Conservation (phyloP, 2,329 filamentous ascomycete species). For the Phialocephala subalpina region DNA sequence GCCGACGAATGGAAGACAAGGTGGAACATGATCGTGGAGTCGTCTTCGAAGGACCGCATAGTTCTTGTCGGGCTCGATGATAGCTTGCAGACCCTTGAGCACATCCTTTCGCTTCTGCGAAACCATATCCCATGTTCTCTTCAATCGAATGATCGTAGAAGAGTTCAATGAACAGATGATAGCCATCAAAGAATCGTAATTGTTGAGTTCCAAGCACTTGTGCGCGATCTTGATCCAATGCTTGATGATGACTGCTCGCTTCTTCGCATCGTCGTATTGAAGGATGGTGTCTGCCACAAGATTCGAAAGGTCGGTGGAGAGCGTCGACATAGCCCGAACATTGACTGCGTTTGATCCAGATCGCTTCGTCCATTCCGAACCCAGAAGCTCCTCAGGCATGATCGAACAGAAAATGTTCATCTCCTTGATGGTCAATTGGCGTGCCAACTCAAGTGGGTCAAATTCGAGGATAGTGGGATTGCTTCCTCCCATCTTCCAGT, state of each 20-base stretch:
- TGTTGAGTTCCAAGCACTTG: conserved; percentile 87
- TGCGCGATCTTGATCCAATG: conserved; percentile 97
- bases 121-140: conserved; percentile 90
- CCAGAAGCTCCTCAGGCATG: conserved; percentile 88
- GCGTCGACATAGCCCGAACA: conserved; percentile 90
- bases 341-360: conserved; percentile 81
- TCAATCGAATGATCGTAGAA: conserved; percentile 87
- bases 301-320: conserved; percentile 93
- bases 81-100: conserved; percentile 79
- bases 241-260: conserved; percentile 88
- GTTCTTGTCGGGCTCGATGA: conserved; percentile 91
- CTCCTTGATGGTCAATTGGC: conserved; percentile 92
- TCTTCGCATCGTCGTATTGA: conserved; percentile 88
- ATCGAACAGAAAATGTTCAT: conserved; percentile 93
- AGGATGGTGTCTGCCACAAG: conserved; percentile 93
- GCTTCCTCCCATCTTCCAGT: conserved; percentile 77
- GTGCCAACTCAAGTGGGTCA: conserved; percentile 87
- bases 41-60: conserved; percentile 85
- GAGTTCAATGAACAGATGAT: conserved; percentile 95
- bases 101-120: conserved; percentile 83
- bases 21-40: conserved; percentile 85
- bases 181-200: conserved; percentile 96
- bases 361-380: conserved; percentile 94
- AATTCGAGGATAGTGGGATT: conserved; percentile 85
- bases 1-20: conserved; percentile 93